These are phyloP conservation scores for Polytrichum commune DNA, from an alignment of 225 moss, liverwort and hornwort genomes.

Conservation along the genomic window DNA sequence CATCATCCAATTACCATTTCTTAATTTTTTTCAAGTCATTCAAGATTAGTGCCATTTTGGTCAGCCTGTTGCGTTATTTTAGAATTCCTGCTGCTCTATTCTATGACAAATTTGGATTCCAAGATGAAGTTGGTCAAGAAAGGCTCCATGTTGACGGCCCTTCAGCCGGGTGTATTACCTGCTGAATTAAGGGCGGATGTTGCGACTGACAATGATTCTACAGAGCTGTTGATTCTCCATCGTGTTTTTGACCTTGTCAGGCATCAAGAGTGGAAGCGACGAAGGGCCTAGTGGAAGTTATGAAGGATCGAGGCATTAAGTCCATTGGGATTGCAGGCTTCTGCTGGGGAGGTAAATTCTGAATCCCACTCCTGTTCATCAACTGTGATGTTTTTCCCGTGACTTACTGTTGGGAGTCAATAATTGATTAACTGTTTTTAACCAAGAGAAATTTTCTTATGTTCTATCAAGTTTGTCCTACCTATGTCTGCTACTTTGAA, in stretches of 20 bases:
- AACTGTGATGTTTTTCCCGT: not conserved
- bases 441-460: not conserved
- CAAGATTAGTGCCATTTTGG: not conserved
- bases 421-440: too few species aligned
- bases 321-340: slow-evolving; percentile 52
- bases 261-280: slow-evolving; percentile 17
- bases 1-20: not conserved
- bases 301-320: slow-evolving; percentile 55
- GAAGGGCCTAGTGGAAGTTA: slow-evolving; percentile 42
- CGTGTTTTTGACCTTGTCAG: slow-evolving; percentile 10
- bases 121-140: not conserved
- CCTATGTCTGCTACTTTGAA: too few species aligned
- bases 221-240: not conserved
- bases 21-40: not conserved
- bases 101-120: slow-evolving; percentile 9
- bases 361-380: not conserved
- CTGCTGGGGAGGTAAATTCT: slow-evolving; percentile 56
- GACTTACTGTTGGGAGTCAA: too few species aligned
- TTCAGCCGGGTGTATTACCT: not conserved
- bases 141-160: not conserved
- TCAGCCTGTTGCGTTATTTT: not conserved
- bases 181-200: not conserved
- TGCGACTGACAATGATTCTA: not conserved
- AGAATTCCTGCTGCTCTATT: not conserved
- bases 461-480: too few species aligned